Conservation (phyloP, 148 eudicot species). For the Rhododendron griersonianum region DNA sequence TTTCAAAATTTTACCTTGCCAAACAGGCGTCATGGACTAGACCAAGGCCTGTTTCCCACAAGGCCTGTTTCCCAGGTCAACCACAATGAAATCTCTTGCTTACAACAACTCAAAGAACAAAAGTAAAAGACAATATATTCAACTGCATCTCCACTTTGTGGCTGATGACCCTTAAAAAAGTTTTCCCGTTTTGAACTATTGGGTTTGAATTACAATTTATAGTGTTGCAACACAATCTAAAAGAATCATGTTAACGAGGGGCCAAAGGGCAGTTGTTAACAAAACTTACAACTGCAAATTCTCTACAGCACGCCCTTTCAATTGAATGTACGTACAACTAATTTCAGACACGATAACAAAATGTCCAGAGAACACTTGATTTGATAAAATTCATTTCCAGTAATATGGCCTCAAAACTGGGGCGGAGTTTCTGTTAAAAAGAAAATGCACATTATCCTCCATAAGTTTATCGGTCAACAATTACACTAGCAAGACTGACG, state of each 20-base stretch:
- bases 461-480: neutral
- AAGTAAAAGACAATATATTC: neutral
- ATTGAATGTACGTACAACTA: neutral
- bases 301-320: neutral
- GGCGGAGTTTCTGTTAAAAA: neutral
- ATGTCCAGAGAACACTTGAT: neutral
- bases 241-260: neutral
- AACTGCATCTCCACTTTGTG: neutral
- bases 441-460: neutral
- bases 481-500: neutral
- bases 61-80: neutral
- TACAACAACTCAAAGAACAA: neutral
- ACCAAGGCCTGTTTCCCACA: neutral
- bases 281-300: neutral
- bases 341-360: neutral
- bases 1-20: neutral
- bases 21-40: neutral
- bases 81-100: neutral
- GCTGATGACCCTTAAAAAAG: neutral
- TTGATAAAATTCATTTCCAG: neutral
- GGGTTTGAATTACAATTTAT: neutral
- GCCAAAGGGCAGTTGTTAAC: neutral
- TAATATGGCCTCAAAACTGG: neutral
- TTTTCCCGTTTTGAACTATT: neutral
- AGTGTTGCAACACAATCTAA: too few relatives aligned